These are phyloP conservation scores for Alternaria triticimaculans DNA, from an alignment of 2,329 filamentous ascomycete species.

Conservation along the genomic window DNA sequence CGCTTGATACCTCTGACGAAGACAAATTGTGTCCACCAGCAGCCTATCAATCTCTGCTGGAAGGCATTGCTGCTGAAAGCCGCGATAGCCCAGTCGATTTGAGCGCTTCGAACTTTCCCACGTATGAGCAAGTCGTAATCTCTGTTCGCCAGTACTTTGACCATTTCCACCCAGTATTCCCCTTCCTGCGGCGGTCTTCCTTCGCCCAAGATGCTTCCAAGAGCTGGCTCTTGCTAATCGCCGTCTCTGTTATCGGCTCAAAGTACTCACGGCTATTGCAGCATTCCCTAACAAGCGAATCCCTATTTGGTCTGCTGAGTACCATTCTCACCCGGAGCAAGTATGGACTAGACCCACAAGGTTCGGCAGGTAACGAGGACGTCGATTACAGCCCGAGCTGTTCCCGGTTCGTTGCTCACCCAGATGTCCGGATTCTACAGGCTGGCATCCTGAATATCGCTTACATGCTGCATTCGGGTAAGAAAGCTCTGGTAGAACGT, in stretches of 20 bases:
- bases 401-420: background rate
- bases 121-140: constrained; percentile 22
- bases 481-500: constrained; percentile 3
- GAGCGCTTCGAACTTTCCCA: constrained; percentile 24
- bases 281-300: background rate
- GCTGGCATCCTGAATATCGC: constrained; percentile 16
- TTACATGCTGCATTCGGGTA: constrained; percentile 17
- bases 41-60: constrained; percentile 10
- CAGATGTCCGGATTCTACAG: constrained; percentile 7
- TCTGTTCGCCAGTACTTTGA: constrained; percentile 36
- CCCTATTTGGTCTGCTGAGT: constrained; percentile 3
- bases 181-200: constrained; percentile 34
- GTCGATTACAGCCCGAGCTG: background rate
- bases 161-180: constrained; percentile 36
- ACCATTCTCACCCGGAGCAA: background rate
- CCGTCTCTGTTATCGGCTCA: constrained; percentile 36
- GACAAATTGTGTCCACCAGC: background rate
- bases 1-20: background rate
- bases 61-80: constrained; percentile 9
- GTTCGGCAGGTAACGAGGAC: background rate
- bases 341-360: background rate
- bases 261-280: constrained; percentile 22
- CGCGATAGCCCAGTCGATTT: constrained; percentile 4
- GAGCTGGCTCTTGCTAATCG: constrained; percentile 31
- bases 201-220: constrained; percentile 12